A percentile compares a stretch with the other conserved stretches of the same genome.
These are phyloP conservation scores for Skeletonema tropicum DNA, from an alignment of 108 stramenopile species.

Conservation along the genomic window DNA sequence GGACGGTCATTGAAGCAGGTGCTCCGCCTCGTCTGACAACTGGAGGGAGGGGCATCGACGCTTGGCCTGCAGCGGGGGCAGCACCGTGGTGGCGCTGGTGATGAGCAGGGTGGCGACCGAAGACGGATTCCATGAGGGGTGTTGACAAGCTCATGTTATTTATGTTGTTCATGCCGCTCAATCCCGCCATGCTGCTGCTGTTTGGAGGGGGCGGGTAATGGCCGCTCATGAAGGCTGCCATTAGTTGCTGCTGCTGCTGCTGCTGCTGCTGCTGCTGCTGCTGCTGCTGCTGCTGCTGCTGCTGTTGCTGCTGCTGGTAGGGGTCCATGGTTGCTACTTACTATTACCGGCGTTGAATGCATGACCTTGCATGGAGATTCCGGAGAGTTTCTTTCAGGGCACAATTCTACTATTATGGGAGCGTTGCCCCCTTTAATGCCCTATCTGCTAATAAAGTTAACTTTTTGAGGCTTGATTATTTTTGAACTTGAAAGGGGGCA, in stretches of 20 bases:
- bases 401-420: no score
- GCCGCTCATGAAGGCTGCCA: not conserved
- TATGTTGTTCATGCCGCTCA: not conserved
- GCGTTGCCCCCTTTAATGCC: no score
- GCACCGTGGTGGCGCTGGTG: not conserved
- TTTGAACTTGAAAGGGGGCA: no score
- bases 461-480: no score
- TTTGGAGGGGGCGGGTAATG: not conserved
- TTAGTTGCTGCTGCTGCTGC: not conserved
- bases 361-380: no score
- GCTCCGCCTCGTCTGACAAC: not conserved
- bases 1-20: not conserved
- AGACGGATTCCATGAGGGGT: constrained; percentile 1
- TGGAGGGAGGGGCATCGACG: not conserved
- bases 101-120: not conserved
- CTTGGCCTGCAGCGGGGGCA: not conserved
- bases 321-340: not conserved
- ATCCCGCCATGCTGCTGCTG: not conserved
- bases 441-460: no score
- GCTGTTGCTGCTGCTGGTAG: not conserved
- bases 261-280: not conserved
- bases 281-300: constrained; percentile 3
- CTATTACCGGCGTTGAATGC: no score
- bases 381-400: no score
- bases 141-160: not conserved